Base-by-base conservation (phyloP, 306 rosid genomes). In the Dicorynia guianensis region DNA sequence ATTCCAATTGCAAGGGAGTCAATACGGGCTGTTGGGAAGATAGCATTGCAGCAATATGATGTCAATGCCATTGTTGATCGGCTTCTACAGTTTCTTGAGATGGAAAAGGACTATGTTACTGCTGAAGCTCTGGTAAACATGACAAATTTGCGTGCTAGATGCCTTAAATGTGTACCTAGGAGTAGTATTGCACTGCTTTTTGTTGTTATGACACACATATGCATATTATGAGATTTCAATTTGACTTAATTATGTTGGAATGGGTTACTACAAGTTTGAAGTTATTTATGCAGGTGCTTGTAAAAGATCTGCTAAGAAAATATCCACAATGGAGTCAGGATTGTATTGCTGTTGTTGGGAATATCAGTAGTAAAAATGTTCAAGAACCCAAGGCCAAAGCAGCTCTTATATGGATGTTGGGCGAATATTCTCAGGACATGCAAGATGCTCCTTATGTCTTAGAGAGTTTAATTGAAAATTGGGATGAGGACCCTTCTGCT, bases 251-350 rank as follows among this genome's bases (percentile, higher is more conserved):
- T 14, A 36, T 72, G 54, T 42, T 64, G 56, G 39, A 75, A 56
- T 60, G 44, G 57, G 62, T 52, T 71, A 54, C 79, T 73, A 48
- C 66, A 65, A 85, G 55, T 71, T 76, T 67, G 69, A 58, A 71
- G 75, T 81, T 78, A 59, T 75, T 36, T 74, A 56, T 73, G 69
- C 85, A 96, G 99, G 99, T 96, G 57, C 99, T 96, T 78, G 99
- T 96, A 59, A 96, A 96, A 88, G 97, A 96, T 89, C 88, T 96
- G 60, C 81, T 96, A 4, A 85, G 99, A 84, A 96, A 96, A 73
- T 96, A 96, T 88, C 99, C 99, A 66, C 99, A 96, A 61, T 96
- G 99, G 99, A 96, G 99, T 86, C 99, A 92, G 40, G 98, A 96
- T 89, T 96, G 99, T 86, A 96, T 96, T 74, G 98, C 99, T 42